Percentiles rank a stretch among this genome's conserved stretches.
phyloP scores from a whole-genome alignment of 169 alveolate species.

The Eimeria sp. region DNA sequence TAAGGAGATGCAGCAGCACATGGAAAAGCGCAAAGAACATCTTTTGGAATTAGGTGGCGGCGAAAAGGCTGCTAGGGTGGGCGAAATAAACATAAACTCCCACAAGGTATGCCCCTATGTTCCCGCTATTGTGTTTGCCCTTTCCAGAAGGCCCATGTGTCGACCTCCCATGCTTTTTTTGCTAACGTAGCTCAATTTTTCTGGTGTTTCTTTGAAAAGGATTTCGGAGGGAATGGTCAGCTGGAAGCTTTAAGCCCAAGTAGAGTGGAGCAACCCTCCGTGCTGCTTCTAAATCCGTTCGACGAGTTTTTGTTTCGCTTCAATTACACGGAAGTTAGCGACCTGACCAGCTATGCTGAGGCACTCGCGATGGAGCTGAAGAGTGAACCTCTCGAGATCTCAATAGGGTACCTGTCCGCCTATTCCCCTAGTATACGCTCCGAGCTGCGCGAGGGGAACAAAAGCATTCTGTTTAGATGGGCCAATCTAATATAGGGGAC shows the following conservation, averaged over 20 bases:
- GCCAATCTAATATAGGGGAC: too few relatives aligned
- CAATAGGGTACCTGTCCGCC: background rate
- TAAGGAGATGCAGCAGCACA: background rate
- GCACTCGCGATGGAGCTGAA: constrained; percentile 60
- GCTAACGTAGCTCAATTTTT: background rate
- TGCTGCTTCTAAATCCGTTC: constrained; percentile 61
- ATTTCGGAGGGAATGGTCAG: background rate
- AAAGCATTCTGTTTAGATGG: background rate
- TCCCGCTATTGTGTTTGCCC: background rate
- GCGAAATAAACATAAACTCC: background rate
- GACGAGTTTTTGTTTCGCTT: constrained; percentile 61
- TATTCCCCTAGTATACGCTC: background rate
- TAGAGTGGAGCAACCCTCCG: background rate
- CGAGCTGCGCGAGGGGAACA: background rate
- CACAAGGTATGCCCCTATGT: background rate
- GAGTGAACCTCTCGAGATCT: constrained; percentile 33
- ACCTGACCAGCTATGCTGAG: constrained; percentile 52
- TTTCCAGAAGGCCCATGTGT: background rate
- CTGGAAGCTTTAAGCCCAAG: background rate
- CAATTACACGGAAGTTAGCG: constrained; percentile 81
- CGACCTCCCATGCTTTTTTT: background rate
- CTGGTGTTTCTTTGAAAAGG: background rate
- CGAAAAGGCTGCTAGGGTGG: background rate
- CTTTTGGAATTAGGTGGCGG: constrained; percentile 16
- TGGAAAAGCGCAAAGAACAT: constrained; percentile 24